These are phyloP conservation scores for Teratosphaeria destructans DNA, from an alignment of 2,329 filamentous ascomycete species.

Conservation along the genomic window DNA sequence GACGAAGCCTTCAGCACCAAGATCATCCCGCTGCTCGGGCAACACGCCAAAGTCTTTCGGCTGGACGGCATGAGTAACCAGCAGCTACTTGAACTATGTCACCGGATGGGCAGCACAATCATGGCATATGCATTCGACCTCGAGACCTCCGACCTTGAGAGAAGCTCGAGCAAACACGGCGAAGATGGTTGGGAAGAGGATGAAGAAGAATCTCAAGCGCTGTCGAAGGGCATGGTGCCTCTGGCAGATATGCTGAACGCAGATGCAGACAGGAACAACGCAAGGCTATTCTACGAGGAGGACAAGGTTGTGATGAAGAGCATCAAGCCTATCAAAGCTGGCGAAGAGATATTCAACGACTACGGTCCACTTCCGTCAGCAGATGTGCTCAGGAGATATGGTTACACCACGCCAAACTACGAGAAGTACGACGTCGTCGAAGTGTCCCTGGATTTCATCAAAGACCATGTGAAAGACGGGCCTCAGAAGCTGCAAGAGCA, in stretches of 20 bases:
- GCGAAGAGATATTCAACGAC: constrained; percentile 77
- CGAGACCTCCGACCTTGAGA: constrained; percentile 33
- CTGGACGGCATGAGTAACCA: constrained; percentile 32
- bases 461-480: constrained; percentile 30
- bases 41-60: constrained; percentile 29
- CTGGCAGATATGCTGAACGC: constrained; percentile 86
- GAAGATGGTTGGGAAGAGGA: constrained; percentile 37
- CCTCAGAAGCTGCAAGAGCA: constrained; percentile 4
- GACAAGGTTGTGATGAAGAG: constrained; percentile 58
- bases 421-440: constrained; percentile 74
- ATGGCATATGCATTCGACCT: constrained; percentile 93
- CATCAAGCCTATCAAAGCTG: constrained; percentile 55
- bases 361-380: constrained; percentile 76
- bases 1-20: constrained; percentile 56
- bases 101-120: constrained; percentile 76
- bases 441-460: constrained; percentile 52
- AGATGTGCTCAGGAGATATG: constrained; percentile 74
- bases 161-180: constrained; percentile 40
- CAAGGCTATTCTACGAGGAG: constrained; percentile 51
- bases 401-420: constrained; percentile 74
- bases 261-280: constrained; percentile 73
- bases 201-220: constrained; percentile 23
- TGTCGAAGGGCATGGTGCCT: constrained; percentile 75
- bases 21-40: constrained; percentile 43
- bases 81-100: constrained; percentile 48